phyloP scores from a whole-genome alignment of 768 basidiomycete genomes.

The Filobasidium floriforme region DNA sequence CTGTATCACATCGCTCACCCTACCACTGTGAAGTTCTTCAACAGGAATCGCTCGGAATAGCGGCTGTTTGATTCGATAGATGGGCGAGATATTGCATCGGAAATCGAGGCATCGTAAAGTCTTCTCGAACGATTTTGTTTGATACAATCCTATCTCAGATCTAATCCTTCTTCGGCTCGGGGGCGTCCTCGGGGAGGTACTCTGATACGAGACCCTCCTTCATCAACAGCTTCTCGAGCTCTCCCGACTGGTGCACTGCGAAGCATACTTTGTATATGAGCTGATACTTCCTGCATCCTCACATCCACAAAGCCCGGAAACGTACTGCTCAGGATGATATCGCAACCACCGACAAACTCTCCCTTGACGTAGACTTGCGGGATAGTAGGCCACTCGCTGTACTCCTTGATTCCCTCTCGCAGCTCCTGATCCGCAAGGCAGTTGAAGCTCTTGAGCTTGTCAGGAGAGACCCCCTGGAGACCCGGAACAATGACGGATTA shows the following conservation, averaged over 20 bases:
- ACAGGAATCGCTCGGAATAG: too few species aligned
- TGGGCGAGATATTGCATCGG: too few species aligned
- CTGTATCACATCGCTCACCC: too few species aligned
- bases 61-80: too few species aligned
- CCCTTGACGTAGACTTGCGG: slow-evolving; percentile 91
- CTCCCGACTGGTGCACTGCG: slow-evolving; percentile 91
- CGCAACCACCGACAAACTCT: slow-evolving; percentile 94
- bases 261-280: neutral
- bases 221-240: slow-evolving; percentile 72
- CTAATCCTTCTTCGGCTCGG: slow-evolving; percentile 19
- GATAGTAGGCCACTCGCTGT: slow-evolving; percentile 96
- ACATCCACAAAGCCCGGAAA: slow-evolving; percentile 27
- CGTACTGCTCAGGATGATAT: slow-evolving; percentile 84
- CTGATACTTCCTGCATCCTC: neutral
- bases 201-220: slow-evolving; percentile 62
- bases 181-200: slow-evolving; percentile 42
- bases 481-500: neutral
- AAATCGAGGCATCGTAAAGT: too few species aligned
- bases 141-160: too few species aligned
- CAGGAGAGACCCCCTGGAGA: slow-evolving; percentile 65
- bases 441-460: slow-evolving; percentile 83
- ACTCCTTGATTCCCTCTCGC: slow-evolving; percentile 83
- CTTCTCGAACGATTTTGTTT: too few species aligned
- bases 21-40: too few species aligned
- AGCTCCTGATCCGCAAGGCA: slow-evolving; percentile 80